These are phyloP conservation scores for Salix arbutifolia DNA, from an alignment of 345 rosid genomes.

Conservation along the genomic window DNA sequence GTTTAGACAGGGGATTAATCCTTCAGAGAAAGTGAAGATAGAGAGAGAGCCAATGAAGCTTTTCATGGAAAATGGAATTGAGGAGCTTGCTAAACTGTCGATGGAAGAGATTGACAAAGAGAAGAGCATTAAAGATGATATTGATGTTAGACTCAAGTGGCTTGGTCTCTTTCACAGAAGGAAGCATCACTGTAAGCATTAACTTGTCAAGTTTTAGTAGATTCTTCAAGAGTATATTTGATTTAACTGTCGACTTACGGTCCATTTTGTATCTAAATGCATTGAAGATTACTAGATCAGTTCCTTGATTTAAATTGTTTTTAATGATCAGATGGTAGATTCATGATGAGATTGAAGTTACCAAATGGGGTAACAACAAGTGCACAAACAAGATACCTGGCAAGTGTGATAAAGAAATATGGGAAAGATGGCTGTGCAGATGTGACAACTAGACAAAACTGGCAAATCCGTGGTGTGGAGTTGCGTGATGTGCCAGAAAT, in stretches of 20 bases:
- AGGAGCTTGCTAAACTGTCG: slow-evolving; percentile 63
- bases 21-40: slow-evolving; percentile 83
- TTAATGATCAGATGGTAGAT: slow-evolving; percentile 65
- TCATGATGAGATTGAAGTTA: slow-evolving; percentile 95
- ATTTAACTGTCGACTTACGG: background rate
- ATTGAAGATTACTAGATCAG: background rate
- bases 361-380: slow-evolving; percentile 96
- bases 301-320: background rate
- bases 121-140: slow-evolving; percentile 63
- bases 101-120: slow-evolving; percentile 67
- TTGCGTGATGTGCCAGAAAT: slow-evolving; percentile 88
- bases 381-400: slow-evolving; percentile 75
- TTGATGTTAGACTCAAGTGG: slow-evolving; percentile 95
- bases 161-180: slow-evolving; percentile 93
- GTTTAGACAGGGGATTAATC: slow-evolving; percentile 74
- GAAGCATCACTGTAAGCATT: slow-evolving; percentile 71
- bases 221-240: background rate
- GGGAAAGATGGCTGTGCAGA: slow-evolving; percentile 95
- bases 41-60: slow-evolving; percentile 83
- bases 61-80: slow-evolving; percentile 70
- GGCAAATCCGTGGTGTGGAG: slow-evolving; percentile 94
- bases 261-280: background rate
- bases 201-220: background rate
- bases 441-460: slow-evolving; percentile 89
- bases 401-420: slow-evolving; percentile 79